Evolutionary conservation across 306 rosid species (phyloP).

Genomic region (Quercus variabilis): DNA sequence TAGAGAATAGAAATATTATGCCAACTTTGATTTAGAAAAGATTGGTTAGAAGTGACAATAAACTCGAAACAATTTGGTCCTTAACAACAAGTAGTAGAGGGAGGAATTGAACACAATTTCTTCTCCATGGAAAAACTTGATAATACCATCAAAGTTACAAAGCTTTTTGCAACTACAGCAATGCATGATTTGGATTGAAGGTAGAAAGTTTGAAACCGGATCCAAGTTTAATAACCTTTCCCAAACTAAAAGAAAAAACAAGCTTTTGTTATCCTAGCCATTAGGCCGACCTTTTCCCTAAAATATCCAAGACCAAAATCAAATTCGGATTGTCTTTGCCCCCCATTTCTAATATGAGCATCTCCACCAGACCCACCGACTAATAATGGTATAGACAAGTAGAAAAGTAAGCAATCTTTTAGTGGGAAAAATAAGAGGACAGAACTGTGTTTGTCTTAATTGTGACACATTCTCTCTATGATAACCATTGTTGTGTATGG

Average conservation of each 20-base stretch:
- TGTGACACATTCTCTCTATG: constrained; percentile 1
- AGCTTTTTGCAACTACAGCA: not conserved
- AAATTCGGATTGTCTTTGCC: constrained; percentile 43
- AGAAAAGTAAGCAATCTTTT: constrained; percentile 20
- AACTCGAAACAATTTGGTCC: too few relatives aligned
- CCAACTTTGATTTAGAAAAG: not conserved
- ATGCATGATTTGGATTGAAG: not conserved
- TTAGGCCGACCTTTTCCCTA: constrained; percentile 13
- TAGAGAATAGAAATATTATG: not conserved
- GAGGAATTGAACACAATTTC: too few relatives aligned
- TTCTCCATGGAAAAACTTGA: too few relatives aligned
- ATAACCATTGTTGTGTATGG: constrained; percentile 1
- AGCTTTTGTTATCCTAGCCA: constrained; percentile 19
- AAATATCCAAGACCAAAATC: constrained; percentile 45
- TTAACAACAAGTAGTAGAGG: too few relatives aligned
- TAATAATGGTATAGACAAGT: constrained; percentile 34
- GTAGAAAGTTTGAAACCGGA: not conserved
- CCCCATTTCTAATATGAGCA: constrained; percentile 43
- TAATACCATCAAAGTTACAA: too few relatives aligned
- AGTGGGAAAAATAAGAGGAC: constrained; percentile 39
- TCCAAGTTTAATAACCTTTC: not conserved
- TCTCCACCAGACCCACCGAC: constrained; percentile 43
- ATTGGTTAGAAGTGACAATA: too few relatives aligned
- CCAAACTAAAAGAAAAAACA: constrained; percentile 19
- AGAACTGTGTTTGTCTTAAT: constrained; percentile 31